These are phyloP conservation scores for Gastrodia elata DNA, from an alignment of 106 monocot genomes.

Conservation along the genomic window DNA sequence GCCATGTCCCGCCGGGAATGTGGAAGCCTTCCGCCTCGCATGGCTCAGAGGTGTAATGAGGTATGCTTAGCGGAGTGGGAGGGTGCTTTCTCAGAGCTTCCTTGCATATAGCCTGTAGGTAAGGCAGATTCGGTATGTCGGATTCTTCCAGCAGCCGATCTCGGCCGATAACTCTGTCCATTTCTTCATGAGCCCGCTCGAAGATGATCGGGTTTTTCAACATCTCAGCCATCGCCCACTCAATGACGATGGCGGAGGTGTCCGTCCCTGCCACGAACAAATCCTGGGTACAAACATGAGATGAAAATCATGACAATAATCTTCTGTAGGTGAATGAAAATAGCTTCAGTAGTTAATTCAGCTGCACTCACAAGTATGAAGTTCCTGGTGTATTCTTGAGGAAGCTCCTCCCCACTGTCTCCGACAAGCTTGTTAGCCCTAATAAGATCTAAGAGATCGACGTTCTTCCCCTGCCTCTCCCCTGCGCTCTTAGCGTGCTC, in stretches of 20 bases:
- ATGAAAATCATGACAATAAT: background rate
- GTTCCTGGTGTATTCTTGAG: slow-evolving; percentile 8
- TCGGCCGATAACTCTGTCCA: slow-evolving; percentile 10
- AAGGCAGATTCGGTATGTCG: slow-evolving; percentile 27
- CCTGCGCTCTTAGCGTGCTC: slow-evolving; percentile 20
- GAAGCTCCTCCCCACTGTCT: background rate
- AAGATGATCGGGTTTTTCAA: slow-evolving; percentile 6
- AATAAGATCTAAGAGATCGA: slow-evolving; percentile 19
- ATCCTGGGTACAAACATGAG: slow-evolving; percentile 4
- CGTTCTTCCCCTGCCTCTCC: slow-evolving; percentile 9
- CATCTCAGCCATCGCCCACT: slow-evolving; percentile 25
- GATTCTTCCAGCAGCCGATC: slow-evolving; percentile 16
- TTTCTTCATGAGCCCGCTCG: slow-evolving; percentile 6
- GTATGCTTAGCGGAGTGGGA: slow-evolving; percentile 26
- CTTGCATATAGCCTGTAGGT: slow-evolving; percentile 27
- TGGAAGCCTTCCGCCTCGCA: slow-evolving; percentile 22
- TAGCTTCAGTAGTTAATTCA: background rate
- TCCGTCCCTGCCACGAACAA: slow-evolving; percentile 17
- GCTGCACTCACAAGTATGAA: background rate
- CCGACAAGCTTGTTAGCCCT: background rate
- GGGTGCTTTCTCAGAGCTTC: slow-evolving; percentile 33
- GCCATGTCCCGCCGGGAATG: slow-evolving; percentile 17
- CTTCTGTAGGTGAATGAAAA: background rate
- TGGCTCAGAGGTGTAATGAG: slow-evolving; percentile 11
- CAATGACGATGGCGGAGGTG: slow-evolving; percentile 6